Conservation (phyloP, 352 stramenopile genomes). For the Phytophthora multivora region DNA sequence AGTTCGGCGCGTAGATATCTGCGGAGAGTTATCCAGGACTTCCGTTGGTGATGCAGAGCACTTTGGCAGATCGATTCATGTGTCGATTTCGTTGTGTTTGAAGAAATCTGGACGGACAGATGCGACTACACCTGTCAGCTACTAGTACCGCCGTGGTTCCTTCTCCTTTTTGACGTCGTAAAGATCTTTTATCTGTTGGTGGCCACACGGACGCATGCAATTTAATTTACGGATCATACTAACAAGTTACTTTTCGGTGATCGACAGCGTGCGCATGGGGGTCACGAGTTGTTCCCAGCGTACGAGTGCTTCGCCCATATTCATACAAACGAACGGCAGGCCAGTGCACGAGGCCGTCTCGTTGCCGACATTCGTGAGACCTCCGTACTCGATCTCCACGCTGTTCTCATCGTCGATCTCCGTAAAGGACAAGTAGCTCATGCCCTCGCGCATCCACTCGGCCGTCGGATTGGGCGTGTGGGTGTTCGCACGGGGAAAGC, state of each 20-base stretch:
- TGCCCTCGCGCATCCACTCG: constrained; percentile 44
- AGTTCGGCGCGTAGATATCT: too few species aligned
- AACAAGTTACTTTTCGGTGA: constrained; percentile 24
- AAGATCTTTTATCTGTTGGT: too few species aligned
- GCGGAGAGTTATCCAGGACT: too few species aligned
- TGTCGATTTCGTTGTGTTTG: constrained; percentile 2
- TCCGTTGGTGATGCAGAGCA: too few species aligned
- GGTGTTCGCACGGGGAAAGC: constrained; percentile 24
- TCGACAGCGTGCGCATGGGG: constrained; percentile 28
- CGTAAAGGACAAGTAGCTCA: constrained; percentile 48
- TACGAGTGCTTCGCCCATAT: constrained; percentile 39
- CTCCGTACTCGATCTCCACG: constrained; percentile 46
- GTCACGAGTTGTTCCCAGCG: constrained; percentile 44
- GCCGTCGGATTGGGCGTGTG: constrained; percentile 11
- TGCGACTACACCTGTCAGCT: not conserved
- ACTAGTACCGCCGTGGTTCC: too few species aligned
- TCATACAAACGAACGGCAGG: constrained; percentile 31
- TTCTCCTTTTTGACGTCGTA: too few species aligned
- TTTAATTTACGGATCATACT: constrained; percentile 14
- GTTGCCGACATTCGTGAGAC: constrained; percentile 32
- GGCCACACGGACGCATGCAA: constrained; percentile 8
- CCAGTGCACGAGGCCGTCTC: constrained; percentile 33
- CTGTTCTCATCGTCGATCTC: constrained; percentile 38
- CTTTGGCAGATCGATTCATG: not conserved
- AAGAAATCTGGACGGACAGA: not conserved